Evolutionary conservation across 2,329 filamentous ascomycete species (phyloP).

Genomic region (Pseudogymnoascus sp.): DNA sequence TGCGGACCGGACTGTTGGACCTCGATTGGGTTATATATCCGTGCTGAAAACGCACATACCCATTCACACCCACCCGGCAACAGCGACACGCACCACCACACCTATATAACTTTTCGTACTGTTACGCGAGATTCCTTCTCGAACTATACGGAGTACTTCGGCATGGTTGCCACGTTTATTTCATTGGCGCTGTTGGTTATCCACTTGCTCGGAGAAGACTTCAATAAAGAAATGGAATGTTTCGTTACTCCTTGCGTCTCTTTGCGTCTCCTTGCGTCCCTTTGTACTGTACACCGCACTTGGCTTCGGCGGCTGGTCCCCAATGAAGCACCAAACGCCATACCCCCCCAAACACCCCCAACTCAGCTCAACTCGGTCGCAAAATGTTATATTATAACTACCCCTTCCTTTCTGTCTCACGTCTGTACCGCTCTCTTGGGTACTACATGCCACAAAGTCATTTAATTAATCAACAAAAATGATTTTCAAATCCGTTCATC

Average conservation of each 20-base stretch:
- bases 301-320: background rate
- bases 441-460: background rate
- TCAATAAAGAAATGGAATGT: background rate
- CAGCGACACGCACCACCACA: too few species aligned
- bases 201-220: background rate
- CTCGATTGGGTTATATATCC: background rate
- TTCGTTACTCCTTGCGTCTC: background rate
- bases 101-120: background rate
- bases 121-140: background rate
- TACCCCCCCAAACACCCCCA: background rate
- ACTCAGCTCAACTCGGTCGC: background rate
- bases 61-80: too few species aligned
- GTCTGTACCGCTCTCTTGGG: background rate
- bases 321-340: background rate
- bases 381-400: background rate
- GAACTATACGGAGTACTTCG: background rate
- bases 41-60: background rate
- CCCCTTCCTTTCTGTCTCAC: background rate
- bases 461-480: slow-evolving; percentile 11
- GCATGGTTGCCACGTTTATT: background rate
- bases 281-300: background rate
- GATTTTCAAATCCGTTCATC: slow-evolving; percentile 19
- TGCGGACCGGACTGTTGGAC: background rate
- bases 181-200: background rate
- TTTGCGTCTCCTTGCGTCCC: background rate